These are phyloP conservation scores for Taphrina communis DNA, from an alignment of 1,139 yeast species.

Conservation along the genomic window DNA sequence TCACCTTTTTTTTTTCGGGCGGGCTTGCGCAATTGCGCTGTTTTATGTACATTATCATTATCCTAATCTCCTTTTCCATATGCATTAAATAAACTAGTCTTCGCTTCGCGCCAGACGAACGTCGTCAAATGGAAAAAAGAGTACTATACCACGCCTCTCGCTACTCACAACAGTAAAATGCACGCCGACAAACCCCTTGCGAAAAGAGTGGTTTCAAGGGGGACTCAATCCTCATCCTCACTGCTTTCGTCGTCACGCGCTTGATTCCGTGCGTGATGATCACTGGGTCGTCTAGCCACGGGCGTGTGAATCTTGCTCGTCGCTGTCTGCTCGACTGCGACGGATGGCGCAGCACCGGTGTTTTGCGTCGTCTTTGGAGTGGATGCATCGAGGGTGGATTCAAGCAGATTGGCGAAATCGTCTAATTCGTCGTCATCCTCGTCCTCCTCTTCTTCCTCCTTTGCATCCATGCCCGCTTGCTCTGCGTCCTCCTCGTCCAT, in stretches of 20 bases:
- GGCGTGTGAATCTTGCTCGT: background rate
- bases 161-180: background rate
- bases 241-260: slow-evolving; percentile 32
- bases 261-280: background rate
- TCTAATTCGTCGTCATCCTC: slow-evolving; percentile 39
- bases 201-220: too few species aligned
- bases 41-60: too few species aligned
- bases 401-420: slow-evolving; percentile 35
- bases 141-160: background rate
- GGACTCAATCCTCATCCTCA: slow-evolving; percentile 36
- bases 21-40: too few species aligned
- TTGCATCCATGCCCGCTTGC: background rate
- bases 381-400: slow-evolving; percentile 38
- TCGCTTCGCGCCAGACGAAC: background rate
- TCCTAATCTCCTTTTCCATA: too few species aligned
- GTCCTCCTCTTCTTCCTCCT: slow-evolving; percentile 8
- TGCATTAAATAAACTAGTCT: background rate
- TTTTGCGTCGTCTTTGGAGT: background rate
- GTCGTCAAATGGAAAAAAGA: background rate
- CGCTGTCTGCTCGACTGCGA: too few species aligned
- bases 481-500: background rate
- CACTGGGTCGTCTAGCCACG: slow-evolving; percentile 1
- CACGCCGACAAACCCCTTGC: too few species aligned
- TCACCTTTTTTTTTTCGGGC: too few species aligned
- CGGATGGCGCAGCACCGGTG: background rate